phyloP scores from a whole-genome alignment of 169 alveolate genomes.

The Plasmodium malariae region DNA sequence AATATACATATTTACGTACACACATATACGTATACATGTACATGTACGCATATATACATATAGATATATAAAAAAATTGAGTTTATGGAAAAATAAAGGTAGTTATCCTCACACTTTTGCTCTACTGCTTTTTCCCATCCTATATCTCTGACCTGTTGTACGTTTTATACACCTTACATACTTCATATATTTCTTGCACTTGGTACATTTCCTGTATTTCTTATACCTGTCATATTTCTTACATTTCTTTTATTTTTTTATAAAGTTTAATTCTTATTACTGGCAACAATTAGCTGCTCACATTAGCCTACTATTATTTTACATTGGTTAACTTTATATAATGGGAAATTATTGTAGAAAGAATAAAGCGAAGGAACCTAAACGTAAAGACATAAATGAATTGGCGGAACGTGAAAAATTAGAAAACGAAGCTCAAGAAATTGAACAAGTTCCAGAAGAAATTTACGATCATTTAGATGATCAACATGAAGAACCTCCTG shows the following conservation, averaged over 20 bases:
- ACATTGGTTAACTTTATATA: constrained; percentile 25
- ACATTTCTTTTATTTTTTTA: constrained; percentile 2
- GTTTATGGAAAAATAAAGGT: neutral
- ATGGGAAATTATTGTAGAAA: constrained; percentile 77
- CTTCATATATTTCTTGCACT: too few relatives aligned
- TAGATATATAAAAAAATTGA: neutral
- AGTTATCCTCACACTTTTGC: neutral
- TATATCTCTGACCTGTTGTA: neutral
- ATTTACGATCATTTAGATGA: constrained; percentile 47
- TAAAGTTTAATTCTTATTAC: neutral
- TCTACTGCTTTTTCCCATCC: neutral
- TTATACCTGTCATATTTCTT: neutral
- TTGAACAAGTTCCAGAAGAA: constrained; percentile 69
- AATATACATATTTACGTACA: neutral
- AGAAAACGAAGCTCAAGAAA: constrained; percentile 30
- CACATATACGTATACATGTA: neutral
- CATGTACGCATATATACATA: neutral
- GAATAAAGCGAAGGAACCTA: constrained; percentile 82
- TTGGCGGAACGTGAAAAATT: constrained; percentile 55
- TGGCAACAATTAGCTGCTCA: neutral
- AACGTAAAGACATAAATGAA: constrained; percentile 82
- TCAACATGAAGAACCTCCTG: constrained; percentile 56
- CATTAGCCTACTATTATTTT: neutral
- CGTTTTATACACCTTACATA: too few relatives aligned
- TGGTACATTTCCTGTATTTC: constrained; percentile 1